Evolutionary conservation across 768 basidiomycete genomes (phyloP), one percentile per base, ranked within the genome.

Genomic region (Macrolepiota albuminosa): DNA sequence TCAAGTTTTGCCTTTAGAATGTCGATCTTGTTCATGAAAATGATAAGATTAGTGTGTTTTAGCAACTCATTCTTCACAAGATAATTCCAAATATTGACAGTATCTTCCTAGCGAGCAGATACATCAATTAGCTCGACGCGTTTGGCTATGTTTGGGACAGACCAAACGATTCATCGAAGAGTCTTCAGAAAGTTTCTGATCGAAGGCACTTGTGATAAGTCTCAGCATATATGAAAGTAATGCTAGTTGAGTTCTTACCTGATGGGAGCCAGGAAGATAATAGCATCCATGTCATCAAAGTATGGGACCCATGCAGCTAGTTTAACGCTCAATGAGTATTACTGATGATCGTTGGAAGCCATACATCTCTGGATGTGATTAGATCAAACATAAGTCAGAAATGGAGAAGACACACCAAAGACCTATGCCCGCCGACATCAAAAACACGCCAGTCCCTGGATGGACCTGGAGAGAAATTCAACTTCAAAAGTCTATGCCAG

Each of bases 21-120:
- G 66, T 91, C 89, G 60, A 86, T 86, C 69, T 93, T 93, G 74
- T 92, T 93, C 55, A 93, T 76, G 76, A 92, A 93, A 49, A 92
- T 77, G 61, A 92, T 86, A 37, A 91, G 76, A 63, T 89, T 87
- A 34, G 91, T 88, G 48, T 81, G 76, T 47, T 82, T 83, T 5
- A 93, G 78, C 29, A 92, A 81, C 65, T 80, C 83, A 73, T 91
- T 91, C 33, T 82, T 80, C 63, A 86, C 87, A 21, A 93, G 81
- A 16, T 81, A 78, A 56, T 83, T 85, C 90, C 90, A 93, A 10
- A 93, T 75, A 48, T 85, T 76, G 56, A 90, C 84, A 6, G 88
- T 88, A 66, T 93, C 91, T 69, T 89, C 86, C 89, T 91, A 63
- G 48, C 56, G 13, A 29, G 31, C 36, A 43, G 40, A 33, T 36